Conservation (phyloP, 179 eudicot species). For the Gypsophila paniculata region DNA sequence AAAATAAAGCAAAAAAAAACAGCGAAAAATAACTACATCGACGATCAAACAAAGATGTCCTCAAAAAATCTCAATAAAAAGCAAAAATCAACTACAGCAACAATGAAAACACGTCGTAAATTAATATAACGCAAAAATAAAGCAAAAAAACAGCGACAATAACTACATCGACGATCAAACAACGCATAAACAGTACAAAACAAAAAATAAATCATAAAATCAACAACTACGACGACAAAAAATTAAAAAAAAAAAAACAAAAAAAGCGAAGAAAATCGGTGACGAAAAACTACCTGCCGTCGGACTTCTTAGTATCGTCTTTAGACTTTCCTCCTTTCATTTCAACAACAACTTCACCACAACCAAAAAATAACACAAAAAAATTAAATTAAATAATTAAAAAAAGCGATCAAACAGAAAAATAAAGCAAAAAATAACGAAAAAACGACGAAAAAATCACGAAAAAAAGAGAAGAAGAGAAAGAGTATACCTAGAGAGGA, state of each 20-base stretch:
- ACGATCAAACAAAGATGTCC: neutral
- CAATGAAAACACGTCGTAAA: no score
- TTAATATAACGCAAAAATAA: no score
- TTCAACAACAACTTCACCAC: slow-evolving; percentile 21
- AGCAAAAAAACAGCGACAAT: no score
- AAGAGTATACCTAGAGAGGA: slow-evolving; percentile 11
- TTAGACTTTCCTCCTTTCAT: slow-evolving; percentile 63
- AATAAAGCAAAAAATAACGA: slow-evolving; percentile 17
- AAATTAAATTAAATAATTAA: neutral
- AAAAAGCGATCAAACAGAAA: neutral
- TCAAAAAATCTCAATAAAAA: neutral
- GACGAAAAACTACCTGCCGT: slow-evolving; percentile 28
- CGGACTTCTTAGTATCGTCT: slow-evolving; percentile 38
- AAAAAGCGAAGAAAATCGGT: neutral
- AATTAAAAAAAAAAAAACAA: neutral
- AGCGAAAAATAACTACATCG: neutral
- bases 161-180: no score
- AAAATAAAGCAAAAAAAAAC: no score
- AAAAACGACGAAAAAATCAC: slow-evolving; percentile 25
- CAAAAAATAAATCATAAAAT: neutral
- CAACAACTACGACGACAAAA: neutral
- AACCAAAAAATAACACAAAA: slow-evolving; percentile 20
- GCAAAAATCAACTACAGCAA: no score
- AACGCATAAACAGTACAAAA: no score
- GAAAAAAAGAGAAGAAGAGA: neutral